Evolutionary conservation across 768 basidiomycete species (phyloP).

Genomic region (Naematelia encephala): DNA sequence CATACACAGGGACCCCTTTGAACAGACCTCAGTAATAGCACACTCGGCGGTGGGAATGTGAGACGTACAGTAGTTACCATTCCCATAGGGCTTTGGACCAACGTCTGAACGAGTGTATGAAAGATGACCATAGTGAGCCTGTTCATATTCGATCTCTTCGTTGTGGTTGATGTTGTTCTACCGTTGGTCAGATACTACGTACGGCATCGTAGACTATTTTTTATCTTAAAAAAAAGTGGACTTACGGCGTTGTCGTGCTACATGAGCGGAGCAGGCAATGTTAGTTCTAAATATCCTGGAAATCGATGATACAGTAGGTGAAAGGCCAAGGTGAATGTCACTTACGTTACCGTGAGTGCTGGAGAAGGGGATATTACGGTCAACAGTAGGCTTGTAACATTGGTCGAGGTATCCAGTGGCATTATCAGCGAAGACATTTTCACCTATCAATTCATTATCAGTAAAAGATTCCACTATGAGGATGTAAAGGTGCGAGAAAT

Average conservation of each 20-base stretch:
- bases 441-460: not conserved
- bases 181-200: too few relatives aligned
- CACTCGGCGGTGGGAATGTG: not conserved
- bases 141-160: conserved; percentile 66
- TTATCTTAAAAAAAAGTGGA: too few relatives aligned
- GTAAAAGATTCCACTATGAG: too few relatives aligned
- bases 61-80: conserved; percentile 49
- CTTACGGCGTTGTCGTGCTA: conserved; percentile 59
- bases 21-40: not conserved
- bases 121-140: conserved; percentile 31
- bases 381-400: conserved; percentile 63
- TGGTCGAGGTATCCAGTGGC: conserved; percentile 65
- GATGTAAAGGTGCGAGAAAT: conserved; percentile 42
- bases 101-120: conserved; percentile 26
- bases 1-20: conserved; percentile 64
- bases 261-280: too few relatives aligned
- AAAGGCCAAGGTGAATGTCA: not conserved
- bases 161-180: conserved; percentile 63
- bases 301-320: not conserved
- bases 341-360: conserved; percentile 63
- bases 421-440: conserved; percentile 58
- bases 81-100: conserved; percentile 52
- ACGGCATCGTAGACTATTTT: too few relatives aligned
- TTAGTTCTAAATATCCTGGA: too few relatives aligned
- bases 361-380: conserved; percentile 62